These are phyloP conservation scores for Diutina scorzettiae DNA, from an alignment of 1,139 yeast species.

Conservation along the genomic window DNA sequence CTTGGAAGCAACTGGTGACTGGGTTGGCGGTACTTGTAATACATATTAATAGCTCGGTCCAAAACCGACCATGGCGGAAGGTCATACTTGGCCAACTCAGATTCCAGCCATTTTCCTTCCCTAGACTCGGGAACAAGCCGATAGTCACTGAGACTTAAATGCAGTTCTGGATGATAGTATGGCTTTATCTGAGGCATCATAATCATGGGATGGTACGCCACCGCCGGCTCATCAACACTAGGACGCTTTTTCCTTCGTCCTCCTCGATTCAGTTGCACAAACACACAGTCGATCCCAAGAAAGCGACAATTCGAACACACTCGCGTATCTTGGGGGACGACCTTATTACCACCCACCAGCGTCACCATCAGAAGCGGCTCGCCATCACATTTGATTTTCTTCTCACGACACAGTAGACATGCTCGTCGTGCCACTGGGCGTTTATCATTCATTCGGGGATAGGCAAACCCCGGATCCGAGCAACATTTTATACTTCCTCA, in stretches of 20 bases:
- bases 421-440: constrained; percentile 43
- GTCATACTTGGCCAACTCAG: constrained; percentile 15
- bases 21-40: constrained; percentile 36
- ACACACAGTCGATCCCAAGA: constrained; percentile 41
- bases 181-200: no score
- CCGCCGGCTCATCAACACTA: no score
- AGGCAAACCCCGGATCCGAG: not conserved
- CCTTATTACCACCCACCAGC: constrained; percentile 8
- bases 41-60: constrained; percentile 29
- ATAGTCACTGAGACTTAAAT: no score
- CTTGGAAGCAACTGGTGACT: constrained; percentile 34
- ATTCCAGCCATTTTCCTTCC: constrained; percentile 6
- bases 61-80: constrained; percentile 33
- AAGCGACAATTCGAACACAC: constrained; percentile 40
- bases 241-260: constrained; percentile 40
- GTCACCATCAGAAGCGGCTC: constrained; percentile 22
- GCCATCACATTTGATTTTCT: constrained; percentile 55
- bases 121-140: no score
- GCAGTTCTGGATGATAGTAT: no score
- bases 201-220: no score
- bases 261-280: constrained; percentile 48
- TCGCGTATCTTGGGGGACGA: constrained; percentile 9
- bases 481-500: not conserved
- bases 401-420: constrained; percentile 49
- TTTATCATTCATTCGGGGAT: not conserved